Conservation (phyloP, 495 filamentous ascomycete genomes). For the Filosporella fistucella region DNA sequence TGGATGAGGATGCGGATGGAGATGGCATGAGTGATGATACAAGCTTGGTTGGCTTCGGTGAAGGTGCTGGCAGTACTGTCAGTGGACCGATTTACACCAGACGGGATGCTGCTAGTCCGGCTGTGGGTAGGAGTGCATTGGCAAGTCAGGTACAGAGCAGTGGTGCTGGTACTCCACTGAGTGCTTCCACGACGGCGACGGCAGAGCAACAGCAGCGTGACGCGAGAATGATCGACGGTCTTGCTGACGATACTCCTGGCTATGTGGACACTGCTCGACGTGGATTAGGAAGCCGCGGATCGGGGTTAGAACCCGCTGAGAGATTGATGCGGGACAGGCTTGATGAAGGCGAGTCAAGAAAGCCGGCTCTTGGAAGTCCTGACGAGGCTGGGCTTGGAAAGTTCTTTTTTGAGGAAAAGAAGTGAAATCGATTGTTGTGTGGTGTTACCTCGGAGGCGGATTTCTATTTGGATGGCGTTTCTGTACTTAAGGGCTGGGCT, state of each 20-base stretch:
- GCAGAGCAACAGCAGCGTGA: slow-evolving; percentile 18
- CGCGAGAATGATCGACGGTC: slow-evolving; percentile 23
- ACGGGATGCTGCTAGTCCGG: slow-evolving; percentile 16
- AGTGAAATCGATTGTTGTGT: too few relatives aligned
- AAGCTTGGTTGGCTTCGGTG: slow-evolving; percentile 79
- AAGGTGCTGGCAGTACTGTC: slow-evolving; percentile 76
- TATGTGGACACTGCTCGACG: slow-evolving; percentile 17
- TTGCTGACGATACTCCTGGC: slow-evolving; percentile 15
- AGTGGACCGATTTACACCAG: slow-evolving; percentile 61
- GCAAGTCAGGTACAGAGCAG: slow-evolving; percentile 4
- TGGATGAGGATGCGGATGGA: slow-evolving; percentile 59
- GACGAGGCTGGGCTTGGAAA: slow-evolving; percentile 40
- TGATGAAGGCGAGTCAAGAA: slow-evolving; percentile 32
- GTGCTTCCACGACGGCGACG: slow-evolving; percentile 10
- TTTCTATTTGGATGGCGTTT: neutral
- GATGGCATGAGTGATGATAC: slow-evolving; percentile 80
- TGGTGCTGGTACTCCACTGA: slow-evolving; percentile 4
- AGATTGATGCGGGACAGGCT: slow-evolving; percentile 47
- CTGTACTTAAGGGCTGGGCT: too few relatives aligned
- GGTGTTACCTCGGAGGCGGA: neutral
- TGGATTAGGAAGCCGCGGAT: slow-evolving; percentile 3
- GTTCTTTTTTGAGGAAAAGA: slow-evolving; percentile 50
- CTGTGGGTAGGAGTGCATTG: slow-evolving; percentile 10
- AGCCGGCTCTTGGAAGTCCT: slow-evolving; percentile 33
- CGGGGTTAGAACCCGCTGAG: slow-evolving; percentile 34